A percentile compares a stretch with the other conserved stretches of the same genome.
phyloP scores from a whole-genome alignment of 2,329 filamentous ascomycete species.

The Metarhizium humberi region DNA sequence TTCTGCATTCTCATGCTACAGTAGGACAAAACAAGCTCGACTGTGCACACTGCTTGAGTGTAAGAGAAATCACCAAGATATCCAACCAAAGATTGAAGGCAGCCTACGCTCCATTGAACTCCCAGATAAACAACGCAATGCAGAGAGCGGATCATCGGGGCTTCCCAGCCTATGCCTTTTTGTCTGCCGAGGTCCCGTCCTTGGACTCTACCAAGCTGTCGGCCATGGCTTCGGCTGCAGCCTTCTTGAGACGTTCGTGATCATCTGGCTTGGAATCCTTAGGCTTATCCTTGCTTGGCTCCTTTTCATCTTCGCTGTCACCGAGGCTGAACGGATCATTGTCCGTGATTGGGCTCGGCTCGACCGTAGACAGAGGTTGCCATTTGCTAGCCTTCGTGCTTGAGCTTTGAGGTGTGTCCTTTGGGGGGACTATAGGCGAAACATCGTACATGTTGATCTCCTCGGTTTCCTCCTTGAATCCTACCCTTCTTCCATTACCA shows the following conservation, averaged over 20 bases:
- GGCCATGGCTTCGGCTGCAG: conserved; percentile 52
- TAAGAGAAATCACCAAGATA: neutral
- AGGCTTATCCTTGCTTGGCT: conserved; percentile 34
- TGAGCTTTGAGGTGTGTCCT: conserved; percentile 35
- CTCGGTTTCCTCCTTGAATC: conserved; percentile 56
- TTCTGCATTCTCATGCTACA: conserved; percentile 3
- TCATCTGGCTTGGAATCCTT: conserved; percentile 47
- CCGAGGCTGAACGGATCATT: conserved; percentile 96
- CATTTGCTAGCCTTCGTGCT: conserved; percentile 79
- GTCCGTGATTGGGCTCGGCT: conserved; percentile 75
- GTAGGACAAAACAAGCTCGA: neutral
- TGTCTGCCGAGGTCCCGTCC: conserved; percentile 20
- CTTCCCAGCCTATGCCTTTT: conserved; percentile 22
- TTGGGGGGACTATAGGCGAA: conserved; percentile 46
- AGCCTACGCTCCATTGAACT: neutral
- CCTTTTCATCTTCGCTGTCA: conserved; percentile 89
- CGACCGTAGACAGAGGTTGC: conserved; percentile 79
- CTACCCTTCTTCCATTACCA: conserved; percentile 40
- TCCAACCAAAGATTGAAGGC: neutral
- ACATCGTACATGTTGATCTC: conserved; percentile 71
- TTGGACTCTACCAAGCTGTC: conserved; percentile 40
- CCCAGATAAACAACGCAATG: neutral
- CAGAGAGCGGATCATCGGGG: neutral
- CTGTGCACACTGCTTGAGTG: neutral
- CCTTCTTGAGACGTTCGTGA: conserved; percentile 54